phyloP scores from a whole-genome alignment of 2,329 filamentous ascomycete species.

The Capronia americana region DNA sequence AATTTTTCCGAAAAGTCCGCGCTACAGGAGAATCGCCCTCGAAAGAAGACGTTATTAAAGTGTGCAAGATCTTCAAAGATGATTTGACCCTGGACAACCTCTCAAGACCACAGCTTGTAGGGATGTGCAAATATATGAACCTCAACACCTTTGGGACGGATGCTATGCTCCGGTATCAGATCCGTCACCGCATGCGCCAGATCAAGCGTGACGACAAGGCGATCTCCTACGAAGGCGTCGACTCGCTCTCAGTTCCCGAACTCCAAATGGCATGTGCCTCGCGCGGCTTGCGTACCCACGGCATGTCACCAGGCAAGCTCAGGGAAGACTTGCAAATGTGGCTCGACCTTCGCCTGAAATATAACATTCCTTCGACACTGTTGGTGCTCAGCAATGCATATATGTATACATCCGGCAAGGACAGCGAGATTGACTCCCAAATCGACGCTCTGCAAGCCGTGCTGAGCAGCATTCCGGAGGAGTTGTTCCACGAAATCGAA shows the following conservation, averaged over 20 bases:
- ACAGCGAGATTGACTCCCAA: slow-evolving; percentile 82
- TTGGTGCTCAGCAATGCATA: slow-evolving; percentile 96
- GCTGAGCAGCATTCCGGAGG: slow-evolving; percentile 91
- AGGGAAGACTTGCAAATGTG: slow-evolving; percentile 90
- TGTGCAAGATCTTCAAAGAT: slow-evolving; percentile 99
- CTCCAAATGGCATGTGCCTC: slow-evolving; percentile 90
- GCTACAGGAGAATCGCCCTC: slow-evolving; percentile 90
- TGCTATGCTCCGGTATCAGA: slow-evolving; percentile 95
- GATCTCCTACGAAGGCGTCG: slow-evolving; percentile 91
- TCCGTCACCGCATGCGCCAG: slow-evolving; percentile 97
- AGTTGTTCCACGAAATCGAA: slow-evolving; percentile 99
- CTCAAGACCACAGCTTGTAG: slow-evolving; percentile 91
- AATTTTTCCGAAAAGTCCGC: slow-evolving; percentile 96
- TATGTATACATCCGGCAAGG: slow-evolving; percentile 89
- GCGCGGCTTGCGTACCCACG: slow-evolving; percentile 89
- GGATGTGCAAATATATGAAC: slow-evolving; percentile 98
- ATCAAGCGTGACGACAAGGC: slow-evolving; percentile 98
- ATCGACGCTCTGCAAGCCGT: slow-evolving; percentile 93
- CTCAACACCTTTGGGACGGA: slow-evolving; percentile 96
- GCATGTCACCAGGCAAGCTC: slow-evolving; percentile 84
- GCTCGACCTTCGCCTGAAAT: slow-evolving; percentile 90
- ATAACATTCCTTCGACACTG: slow-evolving; percentile 94
- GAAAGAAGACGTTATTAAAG: slow-evolving; percentile 91
- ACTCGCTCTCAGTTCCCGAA: slow-evolving; percentile 89
- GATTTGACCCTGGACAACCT: slow-evolving; percentile 97